Conservation (phyloP, 257 asterid genomes). For the Solanum clarkiae region DNA sequence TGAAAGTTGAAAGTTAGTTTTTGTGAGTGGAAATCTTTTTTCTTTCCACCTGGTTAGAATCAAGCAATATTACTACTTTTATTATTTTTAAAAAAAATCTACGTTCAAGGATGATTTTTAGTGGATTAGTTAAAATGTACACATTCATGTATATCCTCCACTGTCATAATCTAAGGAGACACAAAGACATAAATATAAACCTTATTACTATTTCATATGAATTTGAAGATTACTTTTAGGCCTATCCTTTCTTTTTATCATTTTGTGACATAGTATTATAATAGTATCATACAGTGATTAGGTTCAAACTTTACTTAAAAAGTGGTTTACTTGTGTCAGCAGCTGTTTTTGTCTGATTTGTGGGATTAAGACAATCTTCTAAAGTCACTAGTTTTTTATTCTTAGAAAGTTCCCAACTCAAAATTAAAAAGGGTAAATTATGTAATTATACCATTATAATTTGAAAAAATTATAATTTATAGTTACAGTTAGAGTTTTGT, state of each 20-base stretch:
- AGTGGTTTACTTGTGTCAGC: background rate
- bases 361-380: background rate
- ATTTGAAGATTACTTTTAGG: background rate
- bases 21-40: no score
- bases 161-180: constrained; percentile 15
- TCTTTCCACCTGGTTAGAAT: background rate
- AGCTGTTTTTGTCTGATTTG: background rate
- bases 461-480: no score
- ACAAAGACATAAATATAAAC: background rate
- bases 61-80: background rate
- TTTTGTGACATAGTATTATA: background rate
- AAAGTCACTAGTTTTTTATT: background rate
- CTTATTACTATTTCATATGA: background rate
- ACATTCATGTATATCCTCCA: background rate
- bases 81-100: background rate
- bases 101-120: background rate
- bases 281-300: background rate
- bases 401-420: background rate
- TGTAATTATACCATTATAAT: no score
- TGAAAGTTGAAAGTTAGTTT: no score
- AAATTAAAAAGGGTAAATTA: background rate
- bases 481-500: no score
- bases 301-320: background rate
- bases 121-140: background rate
- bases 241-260: no score